Conservation (phyloP, 2,329 filamentous ascomycete genomes). For the Aspergillus sp. region DNA sequence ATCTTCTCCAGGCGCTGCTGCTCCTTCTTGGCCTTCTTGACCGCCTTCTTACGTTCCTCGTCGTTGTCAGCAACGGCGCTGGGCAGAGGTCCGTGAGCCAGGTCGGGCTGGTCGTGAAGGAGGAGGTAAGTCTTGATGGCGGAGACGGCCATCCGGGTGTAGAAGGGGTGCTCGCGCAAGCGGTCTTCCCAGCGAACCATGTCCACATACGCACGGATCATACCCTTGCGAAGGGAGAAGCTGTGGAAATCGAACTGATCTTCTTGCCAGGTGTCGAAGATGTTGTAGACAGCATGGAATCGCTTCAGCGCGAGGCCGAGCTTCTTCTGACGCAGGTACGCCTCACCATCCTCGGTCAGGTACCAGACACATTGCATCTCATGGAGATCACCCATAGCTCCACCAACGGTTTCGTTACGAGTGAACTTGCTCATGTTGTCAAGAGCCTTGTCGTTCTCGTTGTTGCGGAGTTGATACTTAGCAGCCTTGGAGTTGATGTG, state of each 20-base stretch:
- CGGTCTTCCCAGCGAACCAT: constrained; percentile 97
- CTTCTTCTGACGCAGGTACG: constrained; percentile 79
- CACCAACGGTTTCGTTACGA: constrained; percentile 81
- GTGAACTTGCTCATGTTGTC: constrained; percentile 94
- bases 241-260: constrained; percentile 99
- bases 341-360: constrained; percentile 90
- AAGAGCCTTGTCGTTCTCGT: constrained; percentile 82
- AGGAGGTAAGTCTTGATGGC: constrained; percentile 79
- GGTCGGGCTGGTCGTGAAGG: constrained; percentile 72
- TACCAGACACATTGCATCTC: constrained; percentile 99
- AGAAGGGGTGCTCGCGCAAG: constrained; percentile 90
- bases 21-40: constrained; percentile 88
- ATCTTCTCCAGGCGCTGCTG: constrained; percentile 72
- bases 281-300: constrained; percentile 82
- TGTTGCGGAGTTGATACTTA: constrained; percentile 92
- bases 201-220: constrained; percentile 90
- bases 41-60: constrained; percentile 77
- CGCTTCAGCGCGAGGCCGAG: constrained; percentile 86
- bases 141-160: constrained; percentile 76
- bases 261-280: constrained; percentile 97
- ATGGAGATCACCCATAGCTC: constrained; percentile 83
- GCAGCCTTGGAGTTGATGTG: constrained; percentile 99
- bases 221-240: constrained; percentile 95
- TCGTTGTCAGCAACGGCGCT: constrained; percentile 53
- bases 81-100: constrained; percentile 59